Conservation (phyloP, 1,139 yeast genomes). For the Suhomyces terraborum region DNA sequence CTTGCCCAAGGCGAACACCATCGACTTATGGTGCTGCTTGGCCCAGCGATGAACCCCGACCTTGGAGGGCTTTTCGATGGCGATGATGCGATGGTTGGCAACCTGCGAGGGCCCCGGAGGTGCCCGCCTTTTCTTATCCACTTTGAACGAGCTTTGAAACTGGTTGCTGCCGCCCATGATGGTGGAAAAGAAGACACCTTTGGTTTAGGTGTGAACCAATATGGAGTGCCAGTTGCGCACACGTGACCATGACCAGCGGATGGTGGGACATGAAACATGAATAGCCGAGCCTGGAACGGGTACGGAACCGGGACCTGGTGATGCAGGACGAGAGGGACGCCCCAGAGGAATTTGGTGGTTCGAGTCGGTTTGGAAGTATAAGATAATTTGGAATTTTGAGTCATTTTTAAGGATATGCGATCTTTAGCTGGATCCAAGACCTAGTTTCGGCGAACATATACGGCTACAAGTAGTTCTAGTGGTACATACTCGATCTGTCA, state of each 20-base stretch:
- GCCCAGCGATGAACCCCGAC: constrained; percentile 18
- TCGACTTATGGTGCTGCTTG: constrained; percentile 14
- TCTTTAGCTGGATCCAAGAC: too few relatives aligned
- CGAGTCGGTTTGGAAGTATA: too few relatives aligned
- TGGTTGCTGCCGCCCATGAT: constrained; percentile 5
- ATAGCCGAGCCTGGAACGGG: neutral
- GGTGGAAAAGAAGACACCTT: constrained; percentile 1
- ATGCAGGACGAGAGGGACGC: too few relatives aligned
- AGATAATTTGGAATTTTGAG: too few relatives aligned
- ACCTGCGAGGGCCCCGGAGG: constrained; percentile 20
- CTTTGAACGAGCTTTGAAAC: constrained; percentile 11
- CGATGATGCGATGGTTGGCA: constrained; percentile 1
- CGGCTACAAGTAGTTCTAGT: too few relatives aligned
- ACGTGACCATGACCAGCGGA: neutral
- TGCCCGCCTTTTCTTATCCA: constrained; percentile 14
- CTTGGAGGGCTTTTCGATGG: constrained; percentile 5
- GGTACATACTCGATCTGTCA: too few relatives aligned
- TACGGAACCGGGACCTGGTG: too few relatives aligned
- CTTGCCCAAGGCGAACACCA: constrained; percentile 20
- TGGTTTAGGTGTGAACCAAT: neutral
- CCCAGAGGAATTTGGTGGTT: too few relatives aligned
- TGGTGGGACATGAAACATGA: neutral
- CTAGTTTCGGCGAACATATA: too few relatives aligned
- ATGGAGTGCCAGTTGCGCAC: neutral
- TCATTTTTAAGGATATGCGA: too few relatives aligned